Evolutionary conservation across 2,329 filamentous ascomycete genomes (phyloP), one percentile per base, ranked within the genome.

Genomic region (Aspergillus sp.): DNA sequence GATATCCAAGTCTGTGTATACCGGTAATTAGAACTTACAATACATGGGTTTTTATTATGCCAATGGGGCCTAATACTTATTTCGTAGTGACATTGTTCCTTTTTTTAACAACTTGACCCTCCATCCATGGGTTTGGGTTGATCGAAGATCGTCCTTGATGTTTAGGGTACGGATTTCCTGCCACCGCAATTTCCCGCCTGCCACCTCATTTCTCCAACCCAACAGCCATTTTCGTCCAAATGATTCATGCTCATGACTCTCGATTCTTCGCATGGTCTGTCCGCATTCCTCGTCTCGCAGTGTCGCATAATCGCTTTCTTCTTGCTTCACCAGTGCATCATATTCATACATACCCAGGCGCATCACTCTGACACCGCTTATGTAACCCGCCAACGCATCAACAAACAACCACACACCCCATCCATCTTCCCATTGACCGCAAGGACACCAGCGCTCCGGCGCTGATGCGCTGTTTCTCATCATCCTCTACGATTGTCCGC

Each of bases 121-220:
- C 7, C 10, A 17, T 38, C 13, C 35, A n/a, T 38, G 35, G 11
- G 16, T 38, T 8, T 30, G 3, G 26, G 26, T 11, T 30, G 26
- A 11, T 30, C 7, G 26, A 30, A 30, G 35, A 38, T 11, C 35
- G 35, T 38, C 14, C 10, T 30, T 30, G 22, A 9, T 30, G 35
- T 17, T 17, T n/a, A 38, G 7, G 14, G 17, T 17, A 42, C 40
- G 14, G 26, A 43, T 52, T 41, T 38, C 51, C 51, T 50, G 51
- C 51, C 51, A 53, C 51, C 51, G 46, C 43, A 49, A 49, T 49
- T 49, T 45, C 47, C 20, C 47, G 19, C 51, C 51, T 42, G 51
- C 51, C 51, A 50, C 51, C 51, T 50, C 47, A 53, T 50, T 53
- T 53, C 42, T 35, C 33, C 46, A 41, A 13, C 48, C 40, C 40